Evolutionary conservation across 495 filamentous ascomycete genomes (phyloP).

Genomic region (Hyaloscypha finlandica): DNA sequence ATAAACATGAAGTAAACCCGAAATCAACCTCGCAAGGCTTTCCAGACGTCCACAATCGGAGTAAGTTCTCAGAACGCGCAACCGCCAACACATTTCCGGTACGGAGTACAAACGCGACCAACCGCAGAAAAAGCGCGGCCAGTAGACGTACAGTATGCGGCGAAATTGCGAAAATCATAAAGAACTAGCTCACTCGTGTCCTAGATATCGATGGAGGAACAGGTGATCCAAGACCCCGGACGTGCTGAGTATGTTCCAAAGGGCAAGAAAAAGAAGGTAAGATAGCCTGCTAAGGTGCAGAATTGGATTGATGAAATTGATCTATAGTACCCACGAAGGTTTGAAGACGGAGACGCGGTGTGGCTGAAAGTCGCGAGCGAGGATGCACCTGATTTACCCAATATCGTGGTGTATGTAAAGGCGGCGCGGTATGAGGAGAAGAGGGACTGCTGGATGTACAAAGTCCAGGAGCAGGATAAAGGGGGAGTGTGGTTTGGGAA

Average conservation of each 20-base stretch:
- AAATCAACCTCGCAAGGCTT: constrained; percentile 15
- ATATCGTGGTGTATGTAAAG: constrained; percentile 14
- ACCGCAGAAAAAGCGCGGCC: not conserved
- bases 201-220: constrained; percentile 8
- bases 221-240: constrained; percentile 5
- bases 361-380: constrained; percentile 11
- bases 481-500: constrained; percentile 5
- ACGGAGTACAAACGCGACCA: not conserved
- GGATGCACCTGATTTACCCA: not conserved
- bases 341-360: constrained; percentile 5
- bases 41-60: constrained; percentile 4
- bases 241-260: constrained; percentile 17
- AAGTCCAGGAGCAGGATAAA: constrained; percentile 18
- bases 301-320: not conserved
- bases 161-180: not conserved
- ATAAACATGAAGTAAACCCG: constrained; percentile 10
- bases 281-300: not conserved
- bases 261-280: constrained; percentile 10
- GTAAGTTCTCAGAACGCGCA: not conserved
- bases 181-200: not conserved
- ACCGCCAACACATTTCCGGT: not conserved
- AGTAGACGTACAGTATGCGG: not conserved
- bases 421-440: not conserved
- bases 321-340: constrained; percentile 10
- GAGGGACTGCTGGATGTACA: constrained; percentile 14